Percentiles rank a stretch among this genome's conserved stretches.
These are phyloP conservation scores for Eucalyptus fibrosa DNA, from an alignment of 345 rosid genomes.

Conservation along the genomic window DNA sequence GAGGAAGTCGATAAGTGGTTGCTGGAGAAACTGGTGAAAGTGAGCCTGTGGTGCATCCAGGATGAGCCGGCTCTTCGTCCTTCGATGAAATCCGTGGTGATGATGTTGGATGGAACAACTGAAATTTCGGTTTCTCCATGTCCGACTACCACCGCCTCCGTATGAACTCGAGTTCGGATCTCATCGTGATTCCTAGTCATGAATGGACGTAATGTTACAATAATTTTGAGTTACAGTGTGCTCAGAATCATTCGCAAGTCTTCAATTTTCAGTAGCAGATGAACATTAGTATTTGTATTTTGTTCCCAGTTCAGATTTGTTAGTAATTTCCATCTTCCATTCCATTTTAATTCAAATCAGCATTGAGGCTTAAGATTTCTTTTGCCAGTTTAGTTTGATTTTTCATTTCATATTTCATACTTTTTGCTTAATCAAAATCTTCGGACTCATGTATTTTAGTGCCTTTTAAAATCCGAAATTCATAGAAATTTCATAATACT, in stretches of 20 bases:
- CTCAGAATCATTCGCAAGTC: background rate
- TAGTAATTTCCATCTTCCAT: background rate
- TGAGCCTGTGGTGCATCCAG: background rate
- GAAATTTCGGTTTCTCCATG: background rate
- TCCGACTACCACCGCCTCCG: background rate
- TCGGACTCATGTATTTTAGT: background rate
- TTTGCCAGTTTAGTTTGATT: background rate
- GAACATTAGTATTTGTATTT: background rate
- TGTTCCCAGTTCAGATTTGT: background rate
- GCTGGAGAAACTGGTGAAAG: background rate
- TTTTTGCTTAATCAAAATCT: background rate
- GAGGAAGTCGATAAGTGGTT: background rate
- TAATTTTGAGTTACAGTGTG: background rate
- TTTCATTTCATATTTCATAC: background rate
- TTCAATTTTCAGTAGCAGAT: background rate
- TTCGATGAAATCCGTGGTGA: background rate
- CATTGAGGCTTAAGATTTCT: background rate
- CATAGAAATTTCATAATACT: background rate
- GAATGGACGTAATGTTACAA: background rate
- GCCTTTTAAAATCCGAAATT: background rate
- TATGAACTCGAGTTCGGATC: background rate
- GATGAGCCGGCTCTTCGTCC: background rate
- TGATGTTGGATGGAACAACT: background rate
- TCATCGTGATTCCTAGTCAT: background rate
- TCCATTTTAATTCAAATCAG: background rate